Evolutionary conservation across 2,329 filamentous ascomycete genomes (phyloP), one percentile per base, ranked within the genome.

Genomic region (Paraphaeosphaeria sporulosa): DNA sequence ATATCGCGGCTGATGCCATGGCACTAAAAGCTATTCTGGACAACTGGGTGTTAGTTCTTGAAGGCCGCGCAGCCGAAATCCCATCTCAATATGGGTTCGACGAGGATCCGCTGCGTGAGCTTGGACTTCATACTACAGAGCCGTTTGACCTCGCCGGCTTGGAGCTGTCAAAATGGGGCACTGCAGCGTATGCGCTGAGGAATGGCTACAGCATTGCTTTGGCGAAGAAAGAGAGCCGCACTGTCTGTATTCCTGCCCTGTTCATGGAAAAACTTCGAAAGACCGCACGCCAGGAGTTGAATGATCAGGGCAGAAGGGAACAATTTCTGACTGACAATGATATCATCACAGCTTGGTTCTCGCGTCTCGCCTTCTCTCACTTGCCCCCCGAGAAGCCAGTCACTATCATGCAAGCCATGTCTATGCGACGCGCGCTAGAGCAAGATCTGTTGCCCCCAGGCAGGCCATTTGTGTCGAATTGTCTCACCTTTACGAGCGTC

Each of bases 361-460:
- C 50, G 25, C 36, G 36, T n/a, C 36, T 53, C 3, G 50, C 50
- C 21, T 53, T 53, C 50, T 50, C 55, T 8, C 55, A 57, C 17
- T 21, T 57, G 19, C 44, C 32, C 9, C 46, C 55, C 4, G 44
- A 49, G 5, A 49, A 57, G 32, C 44, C 44, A 7, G 44, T 49
- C 3, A 57, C 55, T 19, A 50, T 57, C 6, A 50, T 57, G 44
- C 55, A 57, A 49, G 55, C 55, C 38, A 57, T 57, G 55, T 53
- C 50, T 12, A 43, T 53, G n/a, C 50, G 50, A 15, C 36, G 36
- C 13, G 50, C 50, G 5, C 36, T 53, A 6, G 36, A 43, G 23
- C 17, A 8, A 10, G 50, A 53, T 32, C 38, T 53, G 4, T 32
- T 53, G 7, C 50, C 50, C 4, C 50, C 50, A 30, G 50, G 25